phyloP scores from a whole-genome alignment of 352 stramenopile genomes.

The Phytophthora pseudosyringae region DNA sequence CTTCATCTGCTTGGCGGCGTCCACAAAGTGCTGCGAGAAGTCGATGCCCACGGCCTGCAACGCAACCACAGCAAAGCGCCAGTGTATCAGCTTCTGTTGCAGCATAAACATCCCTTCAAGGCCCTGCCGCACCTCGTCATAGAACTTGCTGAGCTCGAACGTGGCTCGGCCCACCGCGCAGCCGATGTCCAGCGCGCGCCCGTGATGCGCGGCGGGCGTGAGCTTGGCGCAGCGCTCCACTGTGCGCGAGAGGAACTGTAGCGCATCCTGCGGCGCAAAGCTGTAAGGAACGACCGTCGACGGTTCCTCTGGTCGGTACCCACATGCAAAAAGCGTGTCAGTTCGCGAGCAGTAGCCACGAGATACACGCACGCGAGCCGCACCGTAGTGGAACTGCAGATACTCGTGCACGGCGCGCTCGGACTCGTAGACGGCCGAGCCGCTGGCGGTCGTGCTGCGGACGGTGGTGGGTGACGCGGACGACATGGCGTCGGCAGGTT shows the following conservation, averaged over 20 bases:
- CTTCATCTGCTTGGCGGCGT: conserved; percentile 90
- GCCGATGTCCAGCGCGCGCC: conserved; percentile 93
- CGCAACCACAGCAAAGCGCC: neutral
- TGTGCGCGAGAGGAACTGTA: conserved; percentile 89
- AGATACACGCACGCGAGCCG: neutral
- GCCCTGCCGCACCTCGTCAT: conserved; percentile 76
- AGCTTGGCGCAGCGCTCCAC: conserved; percentile 76
- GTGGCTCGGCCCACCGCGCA: conserved; percentile 94
- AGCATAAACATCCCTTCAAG: neutral
- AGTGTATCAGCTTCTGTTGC: conserved; percentile 3
- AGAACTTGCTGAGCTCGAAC: conserved; percentile 94
- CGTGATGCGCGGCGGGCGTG: conserved; percentile 52
- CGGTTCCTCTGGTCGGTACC: conserved; percentile 50
- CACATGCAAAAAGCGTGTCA: neutral
- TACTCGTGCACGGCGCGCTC: conserved; percentile 90
- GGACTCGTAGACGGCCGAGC: conserved; percentile 89
- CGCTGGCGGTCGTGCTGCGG: conserved; percentile 89
- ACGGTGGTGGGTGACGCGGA: conserved; percentile 21
- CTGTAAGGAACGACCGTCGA: conserved; percentile 71
- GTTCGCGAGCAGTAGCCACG: neutral
- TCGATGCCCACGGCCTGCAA: conserved; percentile 92
- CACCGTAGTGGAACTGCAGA: conserved; percentile 92
- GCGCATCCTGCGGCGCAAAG: conserved; percentile 79
- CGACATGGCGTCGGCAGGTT: conserved; percentile 19
- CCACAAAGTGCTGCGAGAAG: conserved; percentile 92